Conservation (phyloP, 495 filamentous ascomycete species). For the Platismatia glauca region DNA sequence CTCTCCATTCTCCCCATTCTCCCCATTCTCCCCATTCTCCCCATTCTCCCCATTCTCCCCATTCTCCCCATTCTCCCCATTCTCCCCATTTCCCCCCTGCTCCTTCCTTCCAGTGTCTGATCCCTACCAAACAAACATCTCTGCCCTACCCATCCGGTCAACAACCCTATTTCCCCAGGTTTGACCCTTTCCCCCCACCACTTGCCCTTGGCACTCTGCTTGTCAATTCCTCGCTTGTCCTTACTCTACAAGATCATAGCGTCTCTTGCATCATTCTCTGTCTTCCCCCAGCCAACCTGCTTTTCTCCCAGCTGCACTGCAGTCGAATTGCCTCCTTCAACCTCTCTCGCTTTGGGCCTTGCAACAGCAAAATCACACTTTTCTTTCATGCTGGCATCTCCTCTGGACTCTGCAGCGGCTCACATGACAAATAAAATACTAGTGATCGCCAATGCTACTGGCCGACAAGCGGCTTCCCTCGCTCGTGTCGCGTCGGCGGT, state of each 20-base stretch:
- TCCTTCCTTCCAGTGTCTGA: too few relatives aligned
- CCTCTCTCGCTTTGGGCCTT: not conserved
- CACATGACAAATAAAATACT: slow-evolving; percentile 63
- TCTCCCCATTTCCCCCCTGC: too few relatives aligned
- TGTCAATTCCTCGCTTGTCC: not conserved
- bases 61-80: too few relatives aligned
- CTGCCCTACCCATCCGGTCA: not conserved
- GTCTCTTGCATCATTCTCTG: not conserved
- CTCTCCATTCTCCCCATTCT: not conserved
- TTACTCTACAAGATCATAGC: not conserved
- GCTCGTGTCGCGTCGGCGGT: slow-evolving; percentile 87
- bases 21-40: not conserved
- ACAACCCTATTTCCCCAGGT: not conserved
- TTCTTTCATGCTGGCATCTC: not conserved
- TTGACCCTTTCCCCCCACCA: not conserved
- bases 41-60: too few relatives aligned
- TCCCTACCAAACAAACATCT: not conserved
- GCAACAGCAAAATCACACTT: not conserved
- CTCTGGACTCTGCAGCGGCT: slow-evolving; percentile 17
- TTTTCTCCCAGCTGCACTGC: too few relatives aligned
- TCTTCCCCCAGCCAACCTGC: not conserved
- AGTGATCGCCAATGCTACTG: slow-evolving; percentile 85
- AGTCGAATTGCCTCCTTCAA: too few relatives aligned
- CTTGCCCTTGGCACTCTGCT: not conserved
- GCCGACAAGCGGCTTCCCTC: slow-evolving; percentile 86